Conservation (phyloP, 257 asterid genomes). For the Scutellaria minor region DNA sequence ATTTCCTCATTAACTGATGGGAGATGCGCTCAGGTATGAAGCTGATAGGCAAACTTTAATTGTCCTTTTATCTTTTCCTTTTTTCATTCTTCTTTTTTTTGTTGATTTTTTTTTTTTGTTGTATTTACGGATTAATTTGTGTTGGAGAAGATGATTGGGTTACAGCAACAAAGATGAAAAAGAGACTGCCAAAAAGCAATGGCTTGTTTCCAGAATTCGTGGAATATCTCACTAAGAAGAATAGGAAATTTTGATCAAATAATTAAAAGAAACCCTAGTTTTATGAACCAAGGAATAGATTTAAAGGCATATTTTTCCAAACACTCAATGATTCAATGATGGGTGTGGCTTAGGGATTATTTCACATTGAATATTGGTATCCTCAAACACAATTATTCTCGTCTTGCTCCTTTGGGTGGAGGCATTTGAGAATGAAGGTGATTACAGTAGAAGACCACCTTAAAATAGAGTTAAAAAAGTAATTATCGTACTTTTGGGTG, state of each 20-base stretch:
- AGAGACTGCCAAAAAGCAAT: background rate
- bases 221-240: background rate
- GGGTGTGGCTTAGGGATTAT: too few species aligned
- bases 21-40: background rate
- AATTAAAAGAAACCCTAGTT: background rate
- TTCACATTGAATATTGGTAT: background rate
- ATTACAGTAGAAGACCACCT: too few species aligned
- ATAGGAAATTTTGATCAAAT: background rate
- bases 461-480: too few species aligned
- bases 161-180: background rate
- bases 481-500: too few species aligned
- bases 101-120: background rate
- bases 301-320: background rate
- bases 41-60: background rate
- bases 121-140: background rate
- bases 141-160: background rate
- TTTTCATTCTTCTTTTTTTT: background rate
- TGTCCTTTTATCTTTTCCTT: background rate
- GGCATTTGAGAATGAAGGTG: background rate
- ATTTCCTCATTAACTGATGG: background rate
- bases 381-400: background rate
- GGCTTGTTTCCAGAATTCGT: constrained; percentile 6
- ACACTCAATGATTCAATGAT: background rate
- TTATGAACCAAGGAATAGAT: constrained; percentile 3
- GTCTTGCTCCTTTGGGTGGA: background rate